Conservation (phyloP, 495 filamentous ascomycete species). For the Penicillium bovifimosum region DNA sequence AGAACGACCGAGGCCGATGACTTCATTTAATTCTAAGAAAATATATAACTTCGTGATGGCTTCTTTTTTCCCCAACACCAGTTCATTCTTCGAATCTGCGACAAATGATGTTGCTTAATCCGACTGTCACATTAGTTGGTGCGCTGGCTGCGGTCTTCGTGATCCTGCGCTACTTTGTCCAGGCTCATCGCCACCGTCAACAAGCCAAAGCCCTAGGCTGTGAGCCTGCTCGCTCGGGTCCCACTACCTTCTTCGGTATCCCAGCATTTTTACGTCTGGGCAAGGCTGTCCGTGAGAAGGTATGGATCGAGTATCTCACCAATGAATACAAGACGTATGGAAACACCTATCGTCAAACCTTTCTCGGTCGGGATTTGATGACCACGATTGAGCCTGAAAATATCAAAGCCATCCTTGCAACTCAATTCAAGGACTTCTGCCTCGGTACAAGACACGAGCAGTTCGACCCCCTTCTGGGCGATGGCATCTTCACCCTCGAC, state of each 20-base stretch:
- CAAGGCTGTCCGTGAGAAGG: constrained; percentile 27
- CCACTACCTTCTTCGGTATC: constrained; percentile 30
- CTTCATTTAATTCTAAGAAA: neutral
- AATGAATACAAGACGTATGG: constrained; percentile 29
- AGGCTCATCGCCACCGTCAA: constrained; percentile 23
- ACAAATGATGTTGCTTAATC: constrained; percentile 21
- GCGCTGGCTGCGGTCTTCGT: constrained; percentile 20
- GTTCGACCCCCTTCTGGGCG: constrained; percentile 49
- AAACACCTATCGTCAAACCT: constrained; percentile 29
- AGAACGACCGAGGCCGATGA: constrained; percentile 13
- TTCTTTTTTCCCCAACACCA: neutral
- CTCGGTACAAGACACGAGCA: constrained; percentile 41
- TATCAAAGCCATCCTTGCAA: constrained; percentile 77
- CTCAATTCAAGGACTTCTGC: constrained; percentile 67
- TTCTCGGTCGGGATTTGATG: constrained; percentile 28
- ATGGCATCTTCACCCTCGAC: constrained; percentile 67
- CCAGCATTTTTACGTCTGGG: constrained; percentile 22
- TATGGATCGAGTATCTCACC: constrained; percentile 33
- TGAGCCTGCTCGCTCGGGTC: constrained; percentile 16
- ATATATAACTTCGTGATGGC: neutral
- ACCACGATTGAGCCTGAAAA: constrained; percentile 74
- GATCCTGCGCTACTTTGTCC: constrained; percentile 22
- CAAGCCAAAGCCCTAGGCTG: constrained; percentile 36
- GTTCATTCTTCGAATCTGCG: neutral
- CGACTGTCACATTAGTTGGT: constrained; percentile 13